Conservation (phyloP, 148 eudicot genomes). For the Vaccinium corymbosum region DNA sequence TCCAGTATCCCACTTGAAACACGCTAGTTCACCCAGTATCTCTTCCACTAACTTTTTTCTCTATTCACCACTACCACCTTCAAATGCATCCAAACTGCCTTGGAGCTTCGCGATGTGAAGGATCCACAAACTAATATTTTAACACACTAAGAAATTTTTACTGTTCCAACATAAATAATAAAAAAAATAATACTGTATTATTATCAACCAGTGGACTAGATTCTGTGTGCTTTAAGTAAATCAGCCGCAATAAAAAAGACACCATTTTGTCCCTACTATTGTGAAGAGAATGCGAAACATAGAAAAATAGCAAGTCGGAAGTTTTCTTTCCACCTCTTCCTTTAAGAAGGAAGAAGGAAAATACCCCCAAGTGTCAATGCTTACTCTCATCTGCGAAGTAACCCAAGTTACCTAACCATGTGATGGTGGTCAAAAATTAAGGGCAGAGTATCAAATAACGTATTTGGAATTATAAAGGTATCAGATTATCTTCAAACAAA, state of each 20-base stretch:
- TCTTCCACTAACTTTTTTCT: neutral
- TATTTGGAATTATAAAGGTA: neutral
- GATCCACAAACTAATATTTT: neutral
- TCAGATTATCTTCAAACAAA: neutral
- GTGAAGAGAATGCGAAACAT: conserved; percentile 13
- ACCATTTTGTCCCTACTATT: neutral
- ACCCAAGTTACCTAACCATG: neutral
- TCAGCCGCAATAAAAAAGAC: neutral
- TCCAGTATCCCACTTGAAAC: neutral
- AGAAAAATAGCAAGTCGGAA: neutral
- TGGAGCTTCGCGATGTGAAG: neutral
- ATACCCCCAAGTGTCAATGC: neutral
- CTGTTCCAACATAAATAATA: neutral
- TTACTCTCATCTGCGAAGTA: neutral
- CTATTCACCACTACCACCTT: neutral
- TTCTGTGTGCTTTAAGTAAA: neutral
- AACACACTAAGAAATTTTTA: neutral
- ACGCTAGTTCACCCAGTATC: neutral
- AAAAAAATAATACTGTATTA: neutral
- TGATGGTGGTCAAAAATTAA: neutral
- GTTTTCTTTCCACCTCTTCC: neutral
- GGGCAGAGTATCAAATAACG: neutral
- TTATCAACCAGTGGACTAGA: neutral
- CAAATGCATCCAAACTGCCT: neutral
- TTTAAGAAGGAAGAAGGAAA: neutral